Conservation (phyloP, 2,329 filamentous ascomycete species). For the Blumeria hordei region DNA sequence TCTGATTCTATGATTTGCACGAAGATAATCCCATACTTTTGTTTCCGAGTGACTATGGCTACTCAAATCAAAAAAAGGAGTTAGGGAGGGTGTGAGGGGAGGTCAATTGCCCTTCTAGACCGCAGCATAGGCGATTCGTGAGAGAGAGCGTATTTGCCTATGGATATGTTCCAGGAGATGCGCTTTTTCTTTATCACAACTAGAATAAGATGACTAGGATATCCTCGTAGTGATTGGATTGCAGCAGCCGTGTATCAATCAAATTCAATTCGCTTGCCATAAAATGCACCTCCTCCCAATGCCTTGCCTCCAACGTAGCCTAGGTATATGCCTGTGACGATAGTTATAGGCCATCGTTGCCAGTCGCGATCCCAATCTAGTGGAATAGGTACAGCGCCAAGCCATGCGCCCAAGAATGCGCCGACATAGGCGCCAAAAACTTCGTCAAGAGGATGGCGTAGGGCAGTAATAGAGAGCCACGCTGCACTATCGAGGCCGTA, state of each 20-base stretch:
- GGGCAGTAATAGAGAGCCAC: conserved; percentile 47
- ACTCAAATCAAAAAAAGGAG: too few relatives aligned
- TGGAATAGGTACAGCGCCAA: conserved; percentile 84
- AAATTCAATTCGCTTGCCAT: conserved; percentile 14
- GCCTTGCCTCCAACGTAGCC: conserved; percentile 52
- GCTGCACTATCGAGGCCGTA: conserved; percentile 50
- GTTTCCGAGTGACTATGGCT: too few relatives aligned
- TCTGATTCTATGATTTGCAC: too few relatives aligned
- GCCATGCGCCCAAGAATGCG: conserved; percentile 59
- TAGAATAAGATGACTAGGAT: too few relatives aligned
- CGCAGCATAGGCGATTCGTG: too few relatives aligned
- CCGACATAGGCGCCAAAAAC: conserved; percentile 67
- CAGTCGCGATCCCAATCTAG: conserved; percentile 97
- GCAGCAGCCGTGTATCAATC: conserved; percentile 5
- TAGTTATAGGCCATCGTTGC: conserved; percentile 94
- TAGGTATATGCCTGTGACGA: conserved; percentile 58
- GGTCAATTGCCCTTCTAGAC: too few relatives aligned
- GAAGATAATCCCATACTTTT: too few relatives aligned
- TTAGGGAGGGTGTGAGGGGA: too few relatives aligned
- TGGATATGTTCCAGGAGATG: too few relatives aligned
- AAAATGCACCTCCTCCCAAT: conserved; percentile 21
- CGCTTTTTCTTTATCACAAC: too few relatives aligned
- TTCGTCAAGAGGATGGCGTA: conserved; percentile 53
- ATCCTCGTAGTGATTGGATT: too few relatives aligned
- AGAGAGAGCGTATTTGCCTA: too few relatives aligned